Evolutionary conservation across 192 early-diverging fungal species (phyloP), one percentile per base, ranked within the genome.

Genomic region (Chytriomyces sp.): DNA sequence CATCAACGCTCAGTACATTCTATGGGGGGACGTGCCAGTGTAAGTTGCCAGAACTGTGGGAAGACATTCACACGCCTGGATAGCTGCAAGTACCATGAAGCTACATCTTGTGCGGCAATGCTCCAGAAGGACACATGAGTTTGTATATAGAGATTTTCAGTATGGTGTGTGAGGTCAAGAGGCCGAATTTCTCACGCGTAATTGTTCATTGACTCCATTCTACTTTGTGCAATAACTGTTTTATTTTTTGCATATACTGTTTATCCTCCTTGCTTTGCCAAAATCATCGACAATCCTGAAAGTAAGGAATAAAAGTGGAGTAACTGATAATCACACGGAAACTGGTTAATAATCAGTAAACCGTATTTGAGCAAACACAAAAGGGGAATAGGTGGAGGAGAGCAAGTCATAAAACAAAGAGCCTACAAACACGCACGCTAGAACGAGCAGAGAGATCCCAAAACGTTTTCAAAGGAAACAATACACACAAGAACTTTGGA

Each of bases 11-110:
- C n/a, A n/a, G n/a, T n/a, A n/a, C n/a, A n/a, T n/a, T n/a, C n/a
- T n/a, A n/a, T n/a, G n/a, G n/a, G n/a, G n/a, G n/a, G n/a, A n/a
- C n/a, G n/a, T n/a, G n/a, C n/a, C n/a, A n/a, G n/a, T n/a, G n/a
- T n/a, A n/a, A n/a, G n/a, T n/a, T n/a, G n/a, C n/a, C n/a, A n/a
- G n/a, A n/a, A n/a, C n/a, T n/a, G n/a, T n/a, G n/a, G n/a, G n/a
- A n/a, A 64, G 40, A 19, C 49, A 31, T 64, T 64, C 49, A 64
- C 63, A n/a, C 63, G 63, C 8, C n/a, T 41, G 0, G 63, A 64
- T 49, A 22, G 17, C 4, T 44, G 38, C 14, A 14, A 31, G 36
- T 64, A 37, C 26, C 63, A 64, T 28, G 63, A 39, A 38, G 25
- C 22, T 17, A 64, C 63, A n/a, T n/a, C n/a, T 44, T 64, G 63